phyloP scores from a whole-genome alignment of 1,139 yeast species.

The Suhomyces wounanorum region DNA sequence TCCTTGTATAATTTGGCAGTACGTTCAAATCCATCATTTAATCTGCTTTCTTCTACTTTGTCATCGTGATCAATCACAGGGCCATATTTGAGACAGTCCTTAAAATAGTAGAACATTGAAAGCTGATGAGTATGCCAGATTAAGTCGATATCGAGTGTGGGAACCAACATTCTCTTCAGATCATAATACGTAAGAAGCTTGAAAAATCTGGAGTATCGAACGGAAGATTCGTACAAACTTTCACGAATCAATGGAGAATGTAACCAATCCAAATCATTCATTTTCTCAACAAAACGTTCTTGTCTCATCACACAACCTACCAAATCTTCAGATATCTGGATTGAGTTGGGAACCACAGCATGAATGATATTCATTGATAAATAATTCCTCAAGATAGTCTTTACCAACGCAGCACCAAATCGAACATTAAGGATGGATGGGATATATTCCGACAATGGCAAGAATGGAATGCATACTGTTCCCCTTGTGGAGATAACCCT shows the following conservation, averaged over 20 bases:
- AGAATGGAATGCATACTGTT: neutral
- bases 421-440: neutral
- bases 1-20: slow-evolving; percentile 24
- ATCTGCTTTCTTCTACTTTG: slow-evolving; percentile 24
- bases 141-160: slow-evolving; percentile 43
- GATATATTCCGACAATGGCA: neutral
- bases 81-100: slow-evolving; percentile 18
- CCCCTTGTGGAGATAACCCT: neutral
- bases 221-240: slow-evolving; percentile 23
- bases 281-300: slow-evolving; percentile 32
- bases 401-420: neutral
- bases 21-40: slow-evolving; percentile 23
- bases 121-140: slow-evolving; percentile 46
- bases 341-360: slow-evolving; percentile 18
- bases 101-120: slow-evolving; percentile 25
- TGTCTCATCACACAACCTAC: slow-evolving; percentile 37
- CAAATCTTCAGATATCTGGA: slow-evolving; percentile 30
- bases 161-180: slow-evolving; percentile 25
- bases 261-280: slow-evolving; percentile 34
- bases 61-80: slow-evolving; percentile 32
- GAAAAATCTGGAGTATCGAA: slow-evolving; percentile 31
- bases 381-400: slow-evolving; percentile 18
- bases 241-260: slow-evolving; percentile 22
- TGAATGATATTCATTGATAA: slow-evolving; percentile 23
- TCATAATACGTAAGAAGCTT: slow-evolving; percentile 19